phyloP scores from a whole-genome alignment of 768 basidiomycete genomes.

The Cystofilobasidium macerans region DNA sequence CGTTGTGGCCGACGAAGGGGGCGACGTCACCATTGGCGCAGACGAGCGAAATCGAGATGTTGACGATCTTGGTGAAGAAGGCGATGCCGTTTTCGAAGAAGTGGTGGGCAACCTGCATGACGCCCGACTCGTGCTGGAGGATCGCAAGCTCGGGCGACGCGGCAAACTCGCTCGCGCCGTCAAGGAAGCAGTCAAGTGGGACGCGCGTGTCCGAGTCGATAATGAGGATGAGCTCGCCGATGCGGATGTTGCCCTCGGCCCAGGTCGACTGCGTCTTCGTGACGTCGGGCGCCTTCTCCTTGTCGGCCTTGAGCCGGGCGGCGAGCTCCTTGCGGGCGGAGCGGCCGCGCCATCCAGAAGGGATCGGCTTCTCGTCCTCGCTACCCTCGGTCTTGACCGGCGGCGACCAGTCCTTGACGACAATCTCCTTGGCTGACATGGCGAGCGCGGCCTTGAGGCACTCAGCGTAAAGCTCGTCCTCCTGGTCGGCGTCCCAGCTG shows the following conservation, averaged over 20 bases:
- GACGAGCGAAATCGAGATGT: constrained; percentile 40
- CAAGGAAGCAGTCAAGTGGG: constrained; percentile 62
- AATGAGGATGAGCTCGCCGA: constrained; percentile 35
- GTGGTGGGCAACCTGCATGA: constrained; percentile 79
- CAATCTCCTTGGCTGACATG: constrained; percentile 47
- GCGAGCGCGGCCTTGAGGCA: constrained; percentile 64
- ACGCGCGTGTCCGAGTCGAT: constrained; percentile 13
- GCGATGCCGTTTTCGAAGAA: constrained; percentile 59
- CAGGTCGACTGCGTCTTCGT: constrained; percentile 40
- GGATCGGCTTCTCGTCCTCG: neutral
- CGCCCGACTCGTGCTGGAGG: constrained; percentile 55
- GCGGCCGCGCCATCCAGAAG: neutral
- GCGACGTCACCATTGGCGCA: constrained; percentile 36
- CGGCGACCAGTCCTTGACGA: constrained; percentile 16
- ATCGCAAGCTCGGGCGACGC: constrained; percentile 74
- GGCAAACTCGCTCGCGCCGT: constrained; percentile 72
- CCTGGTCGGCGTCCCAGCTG: constrained; percentile 56
- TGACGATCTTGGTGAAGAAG: constrained; percentile 76
- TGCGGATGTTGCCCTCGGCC: constrained; percentile 57
- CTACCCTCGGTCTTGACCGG: too few relatives aligned
- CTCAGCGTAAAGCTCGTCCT: constrained; percentile 52
- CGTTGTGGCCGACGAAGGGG: constrained; percentile 44
- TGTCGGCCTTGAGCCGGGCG: neutral
- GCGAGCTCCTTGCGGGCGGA: neutral
- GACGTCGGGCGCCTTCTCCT: constrained; percentile 8